Percentiles rank a stretch among this genome's conserved stretches.
Conservation (phyloP, 176 grass and related monocot species). For the Paspalum vaginatum region DNA sequence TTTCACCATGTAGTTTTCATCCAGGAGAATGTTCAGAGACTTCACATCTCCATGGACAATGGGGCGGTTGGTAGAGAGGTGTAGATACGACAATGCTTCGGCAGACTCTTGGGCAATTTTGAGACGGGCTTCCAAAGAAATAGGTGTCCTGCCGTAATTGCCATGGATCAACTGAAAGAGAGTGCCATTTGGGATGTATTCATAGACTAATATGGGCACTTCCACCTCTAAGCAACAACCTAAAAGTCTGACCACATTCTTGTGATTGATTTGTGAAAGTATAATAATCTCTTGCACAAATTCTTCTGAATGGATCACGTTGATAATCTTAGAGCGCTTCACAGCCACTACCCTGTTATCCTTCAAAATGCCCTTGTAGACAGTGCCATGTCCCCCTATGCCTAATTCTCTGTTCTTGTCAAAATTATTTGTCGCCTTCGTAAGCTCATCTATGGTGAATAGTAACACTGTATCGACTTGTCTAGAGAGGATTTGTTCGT, state of each 20-base stretch:
- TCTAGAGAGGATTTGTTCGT: slow-evolving; percentile 21
- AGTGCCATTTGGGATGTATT: slow-evolving; percentile 3
- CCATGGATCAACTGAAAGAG: not conserved
- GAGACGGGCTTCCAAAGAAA: not conserved
- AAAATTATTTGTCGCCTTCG: slow-evolving; percentile 30
- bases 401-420: slow-evolving; percentile 3
- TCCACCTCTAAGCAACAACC: slow-evolving; percentile 17
- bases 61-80: slow-evolving; percentile 19
- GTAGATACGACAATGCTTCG: slow-evolving; percentile 12
- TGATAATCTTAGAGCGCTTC: slow-evolving; percentile 24
- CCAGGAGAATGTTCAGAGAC: not conserved
- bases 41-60: slow-evolving; percentile 17
- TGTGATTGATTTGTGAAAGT: slow-evolving; percentile 15
- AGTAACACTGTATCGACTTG: slow-evolving; percentile 31
- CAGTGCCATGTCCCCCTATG: not conserved
- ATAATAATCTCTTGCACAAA: slow-evolving; percentile 14
- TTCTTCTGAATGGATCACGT: not conserved
- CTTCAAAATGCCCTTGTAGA: slow-evolving; percentile 4
- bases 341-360: slow-evolving; percentile 19
- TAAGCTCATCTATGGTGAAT: slow-evolving; percentile 19
- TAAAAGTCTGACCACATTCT: not conserved
- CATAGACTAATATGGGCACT: slow-evolving; percentile 17
- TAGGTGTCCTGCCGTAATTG: too few species aligned
- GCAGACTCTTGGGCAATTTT: not conserved
- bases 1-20: not conserved